A percentile compares a stretch with the other conserved stretches of the same genome.
phyloP scores from a whole-genome alignment of 768 basidiomycete genomes.

The Lactifluus pinguis region DNA sequence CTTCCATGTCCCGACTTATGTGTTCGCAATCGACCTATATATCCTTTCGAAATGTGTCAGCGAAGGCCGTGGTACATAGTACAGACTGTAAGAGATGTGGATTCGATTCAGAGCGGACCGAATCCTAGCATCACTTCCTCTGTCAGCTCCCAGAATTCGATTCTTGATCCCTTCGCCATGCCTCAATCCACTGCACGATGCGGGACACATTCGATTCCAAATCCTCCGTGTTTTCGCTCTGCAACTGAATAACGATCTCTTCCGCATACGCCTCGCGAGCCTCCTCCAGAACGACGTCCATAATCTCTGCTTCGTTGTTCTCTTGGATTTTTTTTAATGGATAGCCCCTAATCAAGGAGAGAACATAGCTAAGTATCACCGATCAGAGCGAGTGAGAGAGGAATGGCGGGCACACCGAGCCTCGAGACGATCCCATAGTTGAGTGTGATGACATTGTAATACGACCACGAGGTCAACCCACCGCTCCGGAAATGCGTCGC shows the following conservation, averaged over 20 bases:
- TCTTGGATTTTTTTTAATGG: conserved; percentile 91
- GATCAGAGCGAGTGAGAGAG: background rate
- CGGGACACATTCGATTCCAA: conserved; percentile 81
- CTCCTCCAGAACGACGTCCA: conserved; percentile 86
- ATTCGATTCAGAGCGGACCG: background rate
- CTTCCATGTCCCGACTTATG: background rate
- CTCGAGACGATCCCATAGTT: conserved; percentile 86
- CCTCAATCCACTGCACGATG: conserved; percentile 79
- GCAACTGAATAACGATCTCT: conserved; percentile 82
- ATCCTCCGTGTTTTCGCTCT: conserved; percentile 68
- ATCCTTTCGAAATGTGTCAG: background rate
- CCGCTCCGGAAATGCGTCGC: conserved; percentile 88
- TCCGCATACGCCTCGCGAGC: conserved; percentile 75
- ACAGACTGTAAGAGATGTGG: background rate
- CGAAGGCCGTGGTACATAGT: background rate
- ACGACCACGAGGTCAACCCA: conserved; percentile 97
- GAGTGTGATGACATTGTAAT: conserved; percentile 77
- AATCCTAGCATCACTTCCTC: background rate
- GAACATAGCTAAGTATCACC: background rate
- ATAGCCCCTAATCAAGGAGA: conserved; percentile 52
- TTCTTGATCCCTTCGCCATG: conserved; percentile 45
- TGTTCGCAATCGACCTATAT: background rate
- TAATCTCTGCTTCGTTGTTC: conserved; percentile 98
- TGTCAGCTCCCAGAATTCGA: conserved; percentile 8
- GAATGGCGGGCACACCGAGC: conserved; percentile 49